phyloP scores from a whole-genome alignment of 441 rosid genomes.

The Hura crepitans region DNA sequence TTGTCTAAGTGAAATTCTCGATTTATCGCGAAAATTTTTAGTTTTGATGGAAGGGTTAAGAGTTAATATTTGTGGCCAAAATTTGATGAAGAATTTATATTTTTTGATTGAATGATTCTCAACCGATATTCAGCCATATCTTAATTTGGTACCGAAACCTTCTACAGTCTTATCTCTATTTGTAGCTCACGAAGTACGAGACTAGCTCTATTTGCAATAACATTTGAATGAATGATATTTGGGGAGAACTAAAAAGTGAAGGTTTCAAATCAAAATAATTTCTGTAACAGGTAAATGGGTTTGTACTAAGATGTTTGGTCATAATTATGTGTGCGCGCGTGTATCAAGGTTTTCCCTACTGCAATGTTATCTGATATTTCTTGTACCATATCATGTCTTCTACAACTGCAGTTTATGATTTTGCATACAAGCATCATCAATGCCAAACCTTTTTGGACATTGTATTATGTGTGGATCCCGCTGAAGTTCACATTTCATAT shows the following conservation, averaged over 20 bases:
- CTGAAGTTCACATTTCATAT: constrained; percentile 90
- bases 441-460: constrained; percentile 85
- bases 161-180: not conserved
- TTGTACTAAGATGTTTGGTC: not conserved
- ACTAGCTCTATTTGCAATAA: not conserved
- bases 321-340: not conserved
- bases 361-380: not conserved
- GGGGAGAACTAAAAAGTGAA: not conserved
- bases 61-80: not conserved
- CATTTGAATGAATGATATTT: not conserved
- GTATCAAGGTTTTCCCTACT: not conserved
- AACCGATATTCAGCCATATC: not conserved
- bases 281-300: not conserved
- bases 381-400: not conserved
- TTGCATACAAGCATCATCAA: constrained; percentile 73
- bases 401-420: constrained; percentile 72
- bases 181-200: not conserved
- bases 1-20: not conserved
- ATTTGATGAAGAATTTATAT: not conserved
- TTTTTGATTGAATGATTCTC: not conserved
- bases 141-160: not conserved
- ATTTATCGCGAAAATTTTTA: not conserved
- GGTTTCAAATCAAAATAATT: not conserved
- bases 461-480: constrained; percentile 79
- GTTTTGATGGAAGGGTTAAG: not conserved